phyloP scores from a whole-genome alignment of 2,329 filamentous ascomycete genomes.

The Sclerotinia subarctica region DNA sequence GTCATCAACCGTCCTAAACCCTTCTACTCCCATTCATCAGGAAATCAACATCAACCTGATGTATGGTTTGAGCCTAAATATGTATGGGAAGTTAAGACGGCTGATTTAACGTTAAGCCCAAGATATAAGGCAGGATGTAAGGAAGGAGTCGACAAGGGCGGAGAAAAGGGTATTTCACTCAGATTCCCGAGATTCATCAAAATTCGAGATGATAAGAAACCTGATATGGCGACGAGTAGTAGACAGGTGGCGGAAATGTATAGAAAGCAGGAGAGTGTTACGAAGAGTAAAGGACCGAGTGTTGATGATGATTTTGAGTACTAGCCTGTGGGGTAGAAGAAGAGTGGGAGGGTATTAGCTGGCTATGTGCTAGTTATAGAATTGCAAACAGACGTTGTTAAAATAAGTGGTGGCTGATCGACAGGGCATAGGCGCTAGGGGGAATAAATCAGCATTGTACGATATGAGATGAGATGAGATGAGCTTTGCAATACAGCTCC shows the following conservation, averaged over 20 bases:
- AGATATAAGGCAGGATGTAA: conserved; percentile 87
- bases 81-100: conserved; percentile 98
- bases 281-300: conserved; percentile 78
- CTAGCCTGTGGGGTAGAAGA: conserved; percentile 41
- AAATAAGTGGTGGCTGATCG: background rate
- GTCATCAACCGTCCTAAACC: conserved; percentile 90
- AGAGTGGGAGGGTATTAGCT: background rate
- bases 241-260: conserved; percentile 96
- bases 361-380: background rate
- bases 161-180: conserved; percentile 78
- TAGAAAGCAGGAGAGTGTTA: conserved; percentile 79
- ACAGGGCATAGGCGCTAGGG: background rate
- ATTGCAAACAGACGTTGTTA: background rate
- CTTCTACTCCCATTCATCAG: conserved; percentile 83
- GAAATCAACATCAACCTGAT: conserved; percentile 90
- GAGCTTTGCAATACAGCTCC: background rate
- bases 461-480: background rate
- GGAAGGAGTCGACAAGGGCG: conserved; percentile 69
- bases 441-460: background rate
- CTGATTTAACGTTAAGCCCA: conserved; percentile 88
- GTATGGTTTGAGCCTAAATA: conserved; percentile 95
- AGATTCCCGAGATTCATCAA: conserved; percentile 93
- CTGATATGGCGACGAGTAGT: conserved; percentile 81
- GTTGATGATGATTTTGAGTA: conserved; percentile 99
- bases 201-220: conserved; percentile 90